phyloP scores from a whole-genome alignment of 805 yeast species.

The Candida golubevii region DNA sequence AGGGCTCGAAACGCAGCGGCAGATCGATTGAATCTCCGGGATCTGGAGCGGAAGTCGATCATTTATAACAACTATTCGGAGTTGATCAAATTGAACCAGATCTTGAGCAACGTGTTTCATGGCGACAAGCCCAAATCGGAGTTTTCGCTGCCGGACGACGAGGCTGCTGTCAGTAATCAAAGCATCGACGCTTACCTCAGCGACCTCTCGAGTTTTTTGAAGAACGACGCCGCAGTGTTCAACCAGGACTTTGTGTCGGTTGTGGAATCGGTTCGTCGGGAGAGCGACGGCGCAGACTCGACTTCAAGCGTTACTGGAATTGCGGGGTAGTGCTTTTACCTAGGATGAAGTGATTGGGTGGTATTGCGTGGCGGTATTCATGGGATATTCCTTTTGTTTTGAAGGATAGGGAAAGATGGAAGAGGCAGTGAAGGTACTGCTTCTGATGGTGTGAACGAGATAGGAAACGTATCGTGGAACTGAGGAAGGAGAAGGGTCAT shows the following conservation, averaged over 20 bases:
- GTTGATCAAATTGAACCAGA: slow-evolving; percentile 60
- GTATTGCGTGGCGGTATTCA: too few species aligned
- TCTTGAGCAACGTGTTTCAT: slow-evolving; percentile 29
- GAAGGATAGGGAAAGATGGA: too few species aligned
- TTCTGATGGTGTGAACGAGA: too few species aligned
- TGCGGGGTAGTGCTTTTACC: not conserved
- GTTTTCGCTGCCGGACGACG: slow-evolving; percentile 1
- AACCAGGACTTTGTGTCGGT: slow-evolving; percentile 16
- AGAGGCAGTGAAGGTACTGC: too few species aligned
- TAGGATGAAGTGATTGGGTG: too few species aligned
- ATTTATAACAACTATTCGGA: slow-evolving; percentile 75
- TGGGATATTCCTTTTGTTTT: too few species aligned
- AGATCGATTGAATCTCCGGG: slow-evolving; percentile 46
- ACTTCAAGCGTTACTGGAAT: slow-evolving; percentile 13
- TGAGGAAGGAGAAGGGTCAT: too few species aligned
- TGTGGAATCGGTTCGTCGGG: slow-evolving; percentile 5
- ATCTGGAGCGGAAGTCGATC: slow-evolving; percentile 62
- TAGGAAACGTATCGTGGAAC: too few species aligned
- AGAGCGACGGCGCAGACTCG: slow-evolving; percentile 10
- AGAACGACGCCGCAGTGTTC: slow-evolving; percentile 11
- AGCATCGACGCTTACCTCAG: slow-evolving; percentile 9
- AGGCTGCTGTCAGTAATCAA: slow-evolving; percentile 3
- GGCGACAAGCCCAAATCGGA: slow-evolving; percentile 1
- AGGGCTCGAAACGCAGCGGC: slow-evolving; percentile 21
- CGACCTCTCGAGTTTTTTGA: slow-evolving; percentile 8